Base-by-base conservation (phyloP, 2,329 filamentous ascomycete genomes). In the Xylariaceae sp. region DNA sequence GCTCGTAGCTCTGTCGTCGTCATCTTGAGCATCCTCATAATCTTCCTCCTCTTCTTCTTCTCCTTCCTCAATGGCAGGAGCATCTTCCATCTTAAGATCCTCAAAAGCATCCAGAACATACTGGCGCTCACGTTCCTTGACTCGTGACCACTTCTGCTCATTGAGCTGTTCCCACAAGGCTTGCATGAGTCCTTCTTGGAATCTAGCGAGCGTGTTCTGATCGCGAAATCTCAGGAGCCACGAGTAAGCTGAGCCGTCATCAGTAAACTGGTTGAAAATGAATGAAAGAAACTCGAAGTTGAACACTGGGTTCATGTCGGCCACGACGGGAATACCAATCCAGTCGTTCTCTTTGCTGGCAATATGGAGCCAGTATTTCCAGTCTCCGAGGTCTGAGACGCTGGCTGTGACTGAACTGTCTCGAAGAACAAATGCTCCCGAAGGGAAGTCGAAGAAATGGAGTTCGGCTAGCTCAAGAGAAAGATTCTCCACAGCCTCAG, bases 221-320 rank as follows among this genome's bases (percentile, higher is more conserved):
- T 96, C 89, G 69, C 88, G 90, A 78, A 99, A 99, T 11, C 92
- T 87, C 42, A 99, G 78, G 11, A 99, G 82, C 93, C 94, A 99
- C 0, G 94, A 99, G 73, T 92, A 95, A 3, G 94, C 93, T 1
- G 89, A 89, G 1, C 92, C 91, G 74, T 97, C 90, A 42, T 87
- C 82, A 11, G 88, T 84, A 73, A 96, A 97, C 72, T 97, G 92
- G 70, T 99, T 99, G 82, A 99, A 99, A 70, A 99, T 97, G 73
- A 97, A 97, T 0, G 93, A 97, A n/a, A 96, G 81, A 69, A 93
- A 97, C 74, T 99, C 94, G 66, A 97, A 97, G 76, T 97, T 97
- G 80, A 97, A 99, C 17, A 99, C 92, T 0, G 94, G 94, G 69
- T 97, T 97, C 74, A 97, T 91, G 67, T 99, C 94, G 5, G 90